Evolutionary conservation across 1,284 basidiomycete genomes (phyloP), one percentile per base, ranked within the genome.

Genomic region (Ustilago crameri): DNA sequence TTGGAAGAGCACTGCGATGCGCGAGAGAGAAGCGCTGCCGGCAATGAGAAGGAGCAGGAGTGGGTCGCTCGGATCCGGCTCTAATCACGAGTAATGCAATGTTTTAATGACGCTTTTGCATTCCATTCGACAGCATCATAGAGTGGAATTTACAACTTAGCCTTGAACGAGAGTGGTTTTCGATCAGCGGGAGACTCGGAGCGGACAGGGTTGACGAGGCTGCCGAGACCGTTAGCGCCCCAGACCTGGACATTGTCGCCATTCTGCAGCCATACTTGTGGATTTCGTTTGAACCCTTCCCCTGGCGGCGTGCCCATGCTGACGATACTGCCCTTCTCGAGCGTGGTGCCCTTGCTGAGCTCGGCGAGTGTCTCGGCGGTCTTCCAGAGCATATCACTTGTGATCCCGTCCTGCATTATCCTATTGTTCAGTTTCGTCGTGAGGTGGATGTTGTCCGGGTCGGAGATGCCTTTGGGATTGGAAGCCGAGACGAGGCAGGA

Each of bases 1-100:
- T 18, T 72, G 69, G 69, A 72, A 72, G 55, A 42, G 37, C 5
- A 32, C 30, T 30, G 12, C 30, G n/a, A n/a, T n/a, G n/a, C n/a
- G n/a, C n/a, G n/a, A n/a, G n/a, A n/a, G n/a, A n/a, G n/a, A n/a
- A n/a, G n/a, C n/a, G n/a, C n/a, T n/a, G n/a, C n/a, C n/a, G n/a
- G n/a, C n/a, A n/a, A 30, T 52, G 37, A 30, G 14, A 95, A 98
- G 79, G 93, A 96, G 57, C 86, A 98, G 35, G 93, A 96, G 83
- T 94, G 96, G 26, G 88, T 95, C 47, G 24, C 38, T 61, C 2
- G 64, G 54, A n/a, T 47, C 51, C 52, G 44, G 32, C 26, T 18
- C 50, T 43, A 22, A 24, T 30, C 30, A 30, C 30, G 30, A 30
- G 5, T 5, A 12, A 30, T 30, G 30, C 5, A 30, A 30, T 30